phyloP scores from a whole-genome alignment of 768 basidiomycete genomes.

The Rhizopogon salebrosus region DNA sequence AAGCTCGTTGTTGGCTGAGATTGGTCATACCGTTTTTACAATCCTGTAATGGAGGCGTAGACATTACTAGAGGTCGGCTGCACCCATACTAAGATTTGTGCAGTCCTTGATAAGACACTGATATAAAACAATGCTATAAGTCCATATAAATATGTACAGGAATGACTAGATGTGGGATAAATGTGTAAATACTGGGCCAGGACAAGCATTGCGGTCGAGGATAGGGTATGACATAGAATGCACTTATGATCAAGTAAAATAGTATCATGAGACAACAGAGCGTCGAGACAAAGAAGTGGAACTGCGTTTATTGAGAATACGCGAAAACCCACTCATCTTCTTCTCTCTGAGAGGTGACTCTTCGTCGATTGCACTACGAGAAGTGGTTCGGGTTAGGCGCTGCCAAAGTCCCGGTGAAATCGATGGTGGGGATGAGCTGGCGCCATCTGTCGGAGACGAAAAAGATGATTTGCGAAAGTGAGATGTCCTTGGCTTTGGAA shows the following conservation, averaged over 20 bases:
- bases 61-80: constrained; percentile 17
- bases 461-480: background rate
- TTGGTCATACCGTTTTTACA: constrained; percentile 6
- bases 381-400: constrained; percentile 14
- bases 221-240: no score
- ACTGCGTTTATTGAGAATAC: constrained; percentile 14
- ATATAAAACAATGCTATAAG: background rate
- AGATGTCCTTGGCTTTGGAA: background rate
- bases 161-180: background rate
- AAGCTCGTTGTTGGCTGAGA: constrained; percentile 82
- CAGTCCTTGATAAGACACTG: background rate
- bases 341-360: constrained; percentile 6
- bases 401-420: constrained; percentile 18
- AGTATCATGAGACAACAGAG: background rate
- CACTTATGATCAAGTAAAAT: no score
- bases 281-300: constrained; percentile 6
- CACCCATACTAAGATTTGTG: background rate
- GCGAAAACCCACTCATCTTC: constrained; percentile 14
- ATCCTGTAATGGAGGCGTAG: constrained; percentile 14
- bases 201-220: no score
- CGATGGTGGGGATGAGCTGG: constrained; percentile 2
- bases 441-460: background rate
- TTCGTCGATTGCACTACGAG: constrained; percentile 11
- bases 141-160: background rate
- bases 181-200: no score